Evolutionary conservation across 2,329 filamentous ascomycete genomes (phyloP), one percentile per base, ranked within the genome.

Genomic region (Calonectria pauciramosa): DNA sequence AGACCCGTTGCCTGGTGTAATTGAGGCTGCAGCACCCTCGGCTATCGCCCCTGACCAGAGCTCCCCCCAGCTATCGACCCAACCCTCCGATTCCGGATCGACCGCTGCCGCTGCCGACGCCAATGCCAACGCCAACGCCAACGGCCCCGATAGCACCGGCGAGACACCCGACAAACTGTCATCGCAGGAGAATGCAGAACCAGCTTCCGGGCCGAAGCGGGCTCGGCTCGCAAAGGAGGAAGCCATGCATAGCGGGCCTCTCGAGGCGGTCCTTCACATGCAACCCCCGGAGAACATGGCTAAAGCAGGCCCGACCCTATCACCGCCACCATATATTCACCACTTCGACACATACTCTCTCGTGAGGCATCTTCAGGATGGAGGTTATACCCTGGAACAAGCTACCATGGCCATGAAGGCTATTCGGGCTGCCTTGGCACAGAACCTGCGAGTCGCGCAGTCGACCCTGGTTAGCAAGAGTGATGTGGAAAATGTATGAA

Each of bases 341-440:
- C 96, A 99, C 86, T 99, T 99, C 85, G 96, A 99, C 86, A 98
- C 94, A 30, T 99, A 97, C 85, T 93, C 92, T 18, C 90, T 99
- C 7, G 97, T 99, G 20, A 94, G 94, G 82, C 92, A 95, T 80
- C 91, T 99, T 20, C 90, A 93, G 68, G 90, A 93, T 23, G 92
- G 93, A 16, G 94, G 94, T 0, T 98, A 96, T 85, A 92, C 91
- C 1, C 88, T 91, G 56, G 89, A 89, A 0, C 96, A 98, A 85
- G 93, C 95, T 32, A 92, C 96, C 66, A 95, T 93, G 8, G 89
- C 95, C 67, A 99, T 99, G 97, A 99, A 99, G 87, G 95, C 94
- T 8, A 93, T 99, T 71, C 93, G 96, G 28, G 89, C 90, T 4
- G 89, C 97, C 65, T 87, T 99, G 18, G 92, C 93, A 13, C 88